Conservation (phyloP, 169 alveolate genomes). For the Theileria annulata region DNA sequence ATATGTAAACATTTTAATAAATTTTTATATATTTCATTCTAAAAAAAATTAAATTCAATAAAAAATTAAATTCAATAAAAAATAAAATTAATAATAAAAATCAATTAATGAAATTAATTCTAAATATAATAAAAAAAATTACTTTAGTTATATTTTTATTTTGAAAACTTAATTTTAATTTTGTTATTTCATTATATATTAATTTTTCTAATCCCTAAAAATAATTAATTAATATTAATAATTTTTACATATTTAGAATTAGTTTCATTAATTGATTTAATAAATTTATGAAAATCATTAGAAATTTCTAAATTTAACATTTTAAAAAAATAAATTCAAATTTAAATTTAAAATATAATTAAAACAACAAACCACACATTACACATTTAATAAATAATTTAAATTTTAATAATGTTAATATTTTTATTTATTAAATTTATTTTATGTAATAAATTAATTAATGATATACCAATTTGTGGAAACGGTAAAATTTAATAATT, state of each 20-base stretch:
- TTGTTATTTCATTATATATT: slow-evolving; percentile 35
- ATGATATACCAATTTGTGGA: slow-evolving; percentile 31
- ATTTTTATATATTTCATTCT: slow-evolving; percentile 82
- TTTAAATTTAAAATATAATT: background rate
- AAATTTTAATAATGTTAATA: background rate
- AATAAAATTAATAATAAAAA: background rate
- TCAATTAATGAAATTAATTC: too few species aligned
- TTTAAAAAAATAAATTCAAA: slow-evolving; percentile 1
- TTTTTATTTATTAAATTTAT: slow-evolving; percentile 4
- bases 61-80: background rate
- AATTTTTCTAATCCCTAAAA: slow-evolving; percentile 57
- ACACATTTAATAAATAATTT: slow-evolving; percentile 7
- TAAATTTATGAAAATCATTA: slow-evolving; percentile 86
- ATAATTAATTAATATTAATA: background rate
- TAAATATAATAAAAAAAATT: background rate
- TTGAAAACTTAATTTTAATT: slow-evolving; percentile 28
- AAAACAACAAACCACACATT: background rate
- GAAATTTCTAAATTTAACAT: slow-evolving; percentile 74
- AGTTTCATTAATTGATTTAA: slow-evolving; percentile 91
- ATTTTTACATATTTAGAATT: slow-evolving; percentile 87
- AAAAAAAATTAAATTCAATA: background rate
- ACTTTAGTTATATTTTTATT: slow-evolving; percentile 49
- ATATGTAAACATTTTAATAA: slow-evolving; percentile 90
- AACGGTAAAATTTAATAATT: slow-evolving; percentile 19
- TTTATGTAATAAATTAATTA: background rate